Conservation (phyloP, 352 stramenopile genomes). For the Hyaloperonospora brassicae region DNA sequence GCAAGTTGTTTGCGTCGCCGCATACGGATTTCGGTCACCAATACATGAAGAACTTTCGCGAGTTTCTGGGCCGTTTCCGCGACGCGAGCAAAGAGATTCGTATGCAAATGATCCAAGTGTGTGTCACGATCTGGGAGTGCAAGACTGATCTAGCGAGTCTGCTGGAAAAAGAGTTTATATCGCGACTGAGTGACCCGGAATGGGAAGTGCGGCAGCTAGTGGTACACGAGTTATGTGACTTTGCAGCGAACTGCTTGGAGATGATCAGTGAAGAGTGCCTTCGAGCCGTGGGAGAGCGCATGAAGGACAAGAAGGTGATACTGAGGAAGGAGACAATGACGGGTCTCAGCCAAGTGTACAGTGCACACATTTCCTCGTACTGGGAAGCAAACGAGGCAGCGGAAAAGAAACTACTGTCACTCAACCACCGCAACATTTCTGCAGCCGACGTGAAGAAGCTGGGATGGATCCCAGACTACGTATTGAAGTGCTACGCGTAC, state of each 20-base stretch:
- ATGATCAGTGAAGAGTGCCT: constrained; percentile 60
- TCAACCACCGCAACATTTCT: constrained; percentile 29
- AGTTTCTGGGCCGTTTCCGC: constrained; percentile 79
- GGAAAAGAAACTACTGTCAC: constrained; percentile 15
- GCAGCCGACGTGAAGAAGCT: constrained; percentile 50
- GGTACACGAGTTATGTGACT: constrained; percentile 77
- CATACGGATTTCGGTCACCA: constrained; percentile 64
- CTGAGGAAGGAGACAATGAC: constrained; percentile 86
- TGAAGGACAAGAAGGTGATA: constrained; percentile 83
- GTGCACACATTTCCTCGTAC: constrained; percentile 50
- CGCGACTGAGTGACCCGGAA: constrained; percentile 65
- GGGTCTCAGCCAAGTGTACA: constrained; percentile 76
- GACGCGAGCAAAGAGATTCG: constrained; percentile 85
- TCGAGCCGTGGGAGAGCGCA: constrained; percentile 67
- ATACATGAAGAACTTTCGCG: constrained; percentile 79
- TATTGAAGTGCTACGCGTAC: constrained; percentile 83
- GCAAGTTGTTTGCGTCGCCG: constrained; percentile 67
- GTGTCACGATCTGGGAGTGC: constrained; percentile 60
- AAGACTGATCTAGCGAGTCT: constrained; percentile 49
- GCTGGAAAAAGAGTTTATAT: constrained; percentile 68
- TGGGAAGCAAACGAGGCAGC: constrained; percentile 33
- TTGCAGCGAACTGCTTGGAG: constrained; percentile 64
- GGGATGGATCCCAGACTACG: constrained; percentile 73
- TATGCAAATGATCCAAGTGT: constrained; percentile 72
- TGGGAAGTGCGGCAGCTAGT: constrained; percentile 76